A percentile compares a stretch with the other conserved stretches of the same genome.
Evolutionary conservation across 306 rosid species (phyloP).

Genomic region (Canavalia gladiata): DNA sequence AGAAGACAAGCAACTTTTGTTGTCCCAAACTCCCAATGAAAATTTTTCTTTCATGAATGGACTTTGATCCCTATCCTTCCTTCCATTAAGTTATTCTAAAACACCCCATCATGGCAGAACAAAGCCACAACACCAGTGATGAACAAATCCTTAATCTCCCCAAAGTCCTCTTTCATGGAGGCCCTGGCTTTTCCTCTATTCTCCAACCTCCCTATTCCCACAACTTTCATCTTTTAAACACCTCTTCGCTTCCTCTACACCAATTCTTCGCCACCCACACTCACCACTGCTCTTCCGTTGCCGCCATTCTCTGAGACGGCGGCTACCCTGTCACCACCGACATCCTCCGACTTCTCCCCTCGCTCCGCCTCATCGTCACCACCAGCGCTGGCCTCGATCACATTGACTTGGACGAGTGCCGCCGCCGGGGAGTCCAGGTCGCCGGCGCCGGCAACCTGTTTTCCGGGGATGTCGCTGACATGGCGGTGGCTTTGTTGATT

Average conservation of each 20-base stretch:
- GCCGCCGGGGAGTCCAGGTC: constrained; percentile 41
- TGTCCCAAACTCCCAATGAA: too few relatives aligned
- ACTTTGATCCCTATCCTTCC: too few relatives aligned
- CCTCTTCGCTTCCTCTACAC: neutral
- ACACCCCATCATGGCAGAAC: neutral
- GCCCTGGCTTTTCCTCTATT: neutral
- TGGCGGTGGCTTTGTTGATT: constrained; percentile 61
- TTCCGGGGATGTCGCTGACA: constrained; percentile 65
- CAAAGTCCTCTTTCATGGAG: neutral
- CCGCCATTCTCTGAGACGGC: constrained; percentile 17
- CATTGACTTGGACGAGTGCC: constrained; percentile 58
- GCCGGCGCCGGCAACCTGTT: constrained; percentile 51
- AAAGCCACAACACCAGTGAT: neutral
- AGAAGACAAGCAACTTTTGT: too few relatives aligned
- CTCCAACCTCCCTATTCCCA: neutral
- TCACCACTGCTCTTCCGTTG: constrained; percentile 35
- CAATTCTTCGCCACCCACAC: neutral
- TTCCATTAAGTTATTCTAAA: too few relatives aligned
- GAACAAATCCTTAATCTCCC: neutral
- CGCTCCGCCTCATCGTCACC: constrained; percentile 51
- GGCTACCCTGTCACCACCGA: constrained; percentile 26
- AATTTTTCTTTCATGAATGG: too few relatives aligned
- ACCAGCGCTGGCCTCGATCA: constrained; percentile 53
- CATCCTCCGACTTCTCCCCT: constrained; percentile 42
- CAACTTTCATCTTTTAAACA: neutral